Evolutionary conservation across 2,329 filamentous ascomycete genomes (phyloP).

Genomic region (Fusarium irregulare): DNA sequence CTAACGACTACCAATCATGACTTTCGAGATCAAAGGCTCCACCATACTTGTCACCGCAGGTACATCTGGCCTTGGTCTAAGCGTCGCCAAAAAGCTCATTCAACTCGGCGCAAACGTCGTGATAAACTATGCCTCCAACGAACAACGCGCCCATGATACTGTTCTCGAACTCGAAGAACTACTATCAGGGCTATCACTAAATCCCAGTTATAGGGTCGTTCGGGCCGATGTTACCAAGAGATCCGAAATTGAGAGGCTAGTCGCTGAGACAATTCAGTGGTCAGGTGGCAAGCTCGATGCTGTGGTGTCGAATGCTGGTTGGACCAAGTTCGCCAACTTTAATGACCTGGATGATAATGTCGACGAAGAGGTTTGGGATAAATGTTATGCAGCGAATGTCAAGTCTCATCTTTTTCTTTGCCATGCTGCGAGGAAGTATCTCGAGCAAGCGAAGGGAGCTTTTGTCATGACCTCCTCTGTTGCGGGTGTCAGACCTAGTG

Average conservation of each 20-base stretch:
- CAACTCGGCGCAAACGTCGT: neutral
- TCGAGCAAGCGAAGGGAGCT: neutral
- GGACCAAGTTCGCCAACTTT: slow-evolving; percentile 19
- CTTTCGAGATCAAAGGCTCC: neutral
- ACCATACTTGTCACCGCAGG: neutral
- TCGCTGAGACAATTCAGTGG: neutral
- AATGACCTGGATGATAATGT: slow-evolving; percentile 8
- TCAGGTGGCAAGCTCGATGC: neutral
- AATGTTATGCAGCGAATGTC: slow-evolving; percentile 14
- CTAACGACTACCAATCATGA: neutral
- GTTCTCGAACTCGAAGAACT: too few relatives aligned
- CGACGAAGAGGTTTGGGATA: slow-evolving; percentile 19
- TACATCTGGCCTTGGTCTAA: slow-evolving; percentile 1
- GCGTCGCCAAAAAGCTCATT: neutral
- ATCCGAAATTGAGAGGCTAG: neutral
- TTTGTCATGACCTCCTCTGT: slow-evolving; percentile 18
- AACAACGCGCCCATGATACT: too few relatives aligned
- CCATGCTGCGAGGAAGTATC: neutral
- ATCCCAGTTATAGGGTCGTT: fast-evolving
- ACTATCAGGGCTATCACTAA: too few relatives aligned
- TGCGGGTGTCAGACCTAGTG: slow-evolving; percentile 10
- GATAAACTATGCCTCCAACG: slow-evolving; percentile 5
- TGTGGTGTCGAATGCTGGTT: slow-evolving; percentile 11
- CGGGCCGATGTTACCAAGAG: neutral
- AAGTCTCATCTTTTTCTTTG: slow-evolving; percentile 16